These are phyloP conservation scores for Suillus subluteus DNA, from an alignment of 768 basidiomycete genomes.

Conservation along the genomic window DNA sequence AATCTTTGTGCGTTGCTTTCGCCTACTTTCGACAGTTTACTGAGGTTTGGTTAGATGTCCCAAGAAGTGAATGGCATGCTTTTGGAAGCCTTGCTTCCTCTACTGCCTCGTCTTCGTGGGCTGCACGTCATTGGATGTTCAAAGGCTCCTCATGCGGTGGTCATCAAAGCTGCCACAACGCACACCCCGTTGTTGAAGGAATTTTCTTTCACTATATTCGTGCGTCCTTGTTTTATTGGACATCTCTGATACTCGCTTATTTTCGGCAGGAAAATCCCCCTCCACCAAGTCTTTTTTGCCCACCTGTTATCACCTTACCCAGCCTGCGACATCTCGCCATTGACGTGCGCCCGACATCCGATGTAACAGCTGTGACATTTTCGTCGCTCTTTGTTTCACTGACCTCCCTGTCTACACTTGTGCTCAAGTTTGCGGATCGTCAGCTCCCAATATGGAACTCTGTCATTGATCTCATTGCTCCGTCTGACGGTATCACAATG, in stretches of 20 bases:
- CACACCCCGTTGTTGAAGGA: constrained; percentile 61
- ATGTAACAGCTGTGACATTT: constrained; percentile 2
- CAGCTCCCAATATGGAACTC: constrained; percentile 35
- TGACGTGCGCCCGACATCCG: constrained; percentile 46
- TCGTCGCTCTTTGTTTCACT: constrained; percentile 5
- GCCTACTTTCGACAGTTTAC: not conserved
- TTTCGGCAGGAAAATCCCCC: constrained; percentile 18
- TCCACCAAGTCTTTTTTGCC: constrained; percentile 15
- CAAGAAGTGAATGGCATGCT: constrained; percentile 55
- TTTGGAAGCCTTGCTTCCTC: constrained; percentile 48
- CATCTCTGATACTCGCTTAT: constrained; percentile 9
- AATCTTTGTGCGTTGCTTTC: constrained; percentile 53
- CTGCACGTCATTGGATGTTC: constrained; percentile 67
- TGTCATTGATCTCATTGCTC: constrained; percentile 45
- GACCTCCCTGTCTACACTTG: constrained; percentile 9
- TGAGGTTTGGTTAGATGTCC: constrained; percentile 47
- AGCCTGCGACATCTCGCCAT: constrained; percentile 55
- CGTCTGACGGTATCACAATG: constrained; percentile 40
- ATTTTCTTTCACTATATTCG: constrained; percentile 63
- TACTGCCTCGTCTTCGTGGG: constrained; percentile 56
- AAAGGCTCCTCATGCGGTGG: constrained; percentile 53
- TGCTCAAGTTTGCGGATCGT: constrained; percentile 11
- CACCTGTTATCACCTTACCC: constrained; percentile 37
- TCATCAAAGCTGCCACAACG: constrained; percentile 46
- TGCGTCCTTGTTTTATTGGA: constrained; percentile 36